A percentile compares a stretch with the other conserved stretches of the same genome.
Conservation (phyloP, 176 grass and related monocot genomes). For the Lolium rigidum region DNA sequence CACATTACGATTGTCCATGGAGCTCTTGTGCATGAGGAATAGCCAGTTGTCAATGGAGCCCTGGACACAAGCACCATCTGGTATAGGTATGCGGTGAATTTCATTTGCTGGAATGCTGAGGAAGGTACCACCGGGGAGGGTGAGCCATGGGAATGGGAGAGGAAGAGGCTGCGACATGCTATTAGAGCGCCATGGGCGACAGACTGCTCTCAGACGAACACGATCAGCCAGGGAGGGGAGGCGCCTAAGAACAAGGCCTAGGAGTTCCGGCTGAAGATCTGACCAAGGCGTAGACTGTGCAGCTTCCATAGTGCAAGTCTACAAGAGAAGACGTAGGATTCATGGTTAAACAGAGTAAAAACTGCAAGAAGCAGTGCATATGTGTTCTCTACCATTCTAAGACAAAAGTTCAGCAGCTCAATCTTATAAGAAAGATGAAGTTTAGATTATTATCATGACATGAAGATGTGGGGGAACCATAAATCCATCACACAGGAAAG, state of each 20-base stretch:
- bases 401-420: neutral
- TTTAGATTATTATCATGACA: neutral
- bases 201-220: too few species aligned
- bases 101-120: conserved; percentile 9
- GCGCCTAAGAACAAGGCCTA: neutral
- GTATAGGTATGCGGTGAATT: neutral
- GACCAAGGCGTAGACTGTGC: neutral
- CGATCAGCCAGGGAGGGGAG: conserved; percentile 17
- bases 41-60: conserved; percentile 22
- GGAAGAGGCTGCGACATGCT: too few species aligned
- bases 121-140: conserved; percentile 10
- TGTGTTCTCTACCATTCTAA: neutral
- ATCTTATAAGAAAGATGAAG: neutral
- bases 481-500: neutral
- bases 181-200: too few species aligned
- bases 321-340: neutral
- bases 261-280: neutral
- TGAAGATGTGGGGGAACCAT: neutral
- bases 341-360: neutral
- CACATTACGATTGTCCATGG: neutral
- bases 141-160: conserved; percentile 28
- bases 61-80: neutral
- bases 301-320: neutral
- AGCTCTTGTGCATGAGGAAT: neutral
- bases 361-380: neutral